phyloP scores from a whole-genome alignment of 331 rosid genomes.

The Dryas integrifolia region DNA sequence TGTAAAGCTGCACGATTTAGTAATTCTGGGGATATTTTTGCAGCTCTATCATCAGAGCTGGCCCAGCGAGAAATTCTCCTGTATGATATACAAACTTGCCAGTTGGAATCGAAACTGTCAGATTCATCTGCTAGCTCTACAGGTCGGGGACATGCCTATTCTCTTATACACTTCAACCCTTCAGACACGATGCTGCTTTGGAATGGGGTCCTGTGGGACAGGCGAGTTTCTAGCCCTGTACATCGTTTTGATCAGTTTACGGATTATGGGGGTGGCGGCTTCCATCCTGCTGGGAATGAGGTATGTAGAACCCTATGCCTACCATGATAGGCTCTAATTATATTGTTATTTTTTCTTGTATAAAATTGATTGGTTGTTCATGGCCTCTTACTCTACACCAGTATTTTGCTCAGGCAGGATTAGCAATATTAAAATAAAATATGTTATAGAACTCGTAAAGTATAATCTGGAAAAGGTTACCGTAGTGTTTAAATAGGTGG shows the following conservation, averaged over 20 bases:
- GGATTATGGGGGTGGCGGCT: conserved; percentile 98
- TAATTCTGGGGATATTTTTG: conserved; percentile 72
- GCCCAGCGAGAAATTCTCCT: conserved; percentile 74
- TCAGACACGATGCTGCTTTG: conserved; percentile 86
- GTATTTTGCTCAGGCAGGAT: background rate
- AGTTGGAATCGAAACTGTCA: conserved; percentile 54
- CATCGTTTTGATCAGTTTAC: conserved; percentile 97
- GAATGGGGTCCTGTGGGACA: conserved; percentile 97
- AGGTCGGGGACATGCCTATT: conserved; percentile 77
- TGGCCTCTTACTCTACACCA: background rate
- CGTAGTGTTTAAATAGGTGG: too few relatives aligned
- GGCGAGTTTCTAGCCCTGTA: conserved; percentile 66
- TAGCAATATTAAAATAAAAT: background rate
- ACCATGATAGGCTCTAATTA: background rate
- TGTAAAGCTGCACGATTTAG: conserved; percentile 96
- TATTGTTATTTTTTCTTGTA: background rate
- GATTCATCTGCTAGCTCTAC: conserved; percentile 59
- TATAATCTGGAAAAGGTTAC: too few relatives aligned
- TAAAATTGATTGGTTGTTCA: background rate
- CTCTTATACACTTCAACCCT: conserved; percentile 81
- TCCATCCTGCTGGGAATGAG: conserved; percentile 99
- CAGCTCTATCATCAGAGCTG: conserved; percentile 70
- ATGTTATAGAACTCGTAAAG: too few relatives aligned
- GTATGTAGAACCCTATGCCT: conserved; percentile 37
- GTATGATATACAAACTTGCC: conserved; percentile 72